Base-by-base conservation (phyloP, 1,284 basidiomycete genomes). In the Pyrrhoderma noxium region DNA sequence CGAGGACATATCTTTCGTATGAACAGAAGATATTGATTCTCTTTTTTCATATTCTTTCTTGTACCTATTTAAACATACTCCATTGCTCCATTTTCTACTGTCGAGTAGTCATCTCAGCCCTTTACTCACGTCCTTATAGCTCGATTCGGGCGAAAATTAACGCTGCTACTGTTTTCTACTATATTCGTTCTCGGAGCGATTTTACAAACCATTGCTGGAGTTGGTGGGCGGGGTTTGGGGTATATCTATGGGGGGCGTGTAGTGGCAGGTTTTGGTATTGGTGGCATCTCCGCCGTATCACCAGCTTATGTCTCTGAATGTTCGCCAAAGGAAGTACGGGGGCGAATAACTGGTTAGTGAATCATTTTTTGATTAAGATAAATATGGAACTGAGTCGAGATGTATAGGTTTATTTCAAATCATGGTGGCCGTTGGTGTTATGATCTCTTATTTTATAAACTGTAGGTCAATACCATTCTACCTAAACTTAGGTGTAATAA, bases 241-340 rank as follows among this genome's bases (percentile, higher is more conserved):
- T 76, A 79, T 62, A 85, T 89, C 54, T 89, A 89, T 59, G 75
- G 71, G 14, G 87, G 89, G n/a, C 80, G 89, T 47, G 80, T 89
- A 45, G 69, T 89, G 45, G 70, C 75, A 44, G 85, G 85, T 54
- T 52, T 88, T 21, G 85, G 85, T 22, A 79, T 89, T 47, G 85
- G 82, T 51, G 80, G 70, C 14, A 81, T 84, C 47, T 82, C 76
- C 0, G 75, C 76, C 59, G 80, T 88, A 2, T 74, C 83, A 8
- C 88, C 88, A 8, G 79, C 86, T 0, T 90, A 79, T 60, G 85
- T 89, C 2, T 82, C 83, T 1, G 88, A 90, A 64, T 89, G 86
- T 62, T 76, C 80, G 0, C 88, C 88, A 3, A 89, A 88, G 62
- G 74, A 84, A 25, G 84, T 83, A 21, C 73, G 82, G 47, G 83